Evolutionary conservation across 176 grass and related monocot species (phyloP).

Genomic region (Avena atlantica): DNA sequence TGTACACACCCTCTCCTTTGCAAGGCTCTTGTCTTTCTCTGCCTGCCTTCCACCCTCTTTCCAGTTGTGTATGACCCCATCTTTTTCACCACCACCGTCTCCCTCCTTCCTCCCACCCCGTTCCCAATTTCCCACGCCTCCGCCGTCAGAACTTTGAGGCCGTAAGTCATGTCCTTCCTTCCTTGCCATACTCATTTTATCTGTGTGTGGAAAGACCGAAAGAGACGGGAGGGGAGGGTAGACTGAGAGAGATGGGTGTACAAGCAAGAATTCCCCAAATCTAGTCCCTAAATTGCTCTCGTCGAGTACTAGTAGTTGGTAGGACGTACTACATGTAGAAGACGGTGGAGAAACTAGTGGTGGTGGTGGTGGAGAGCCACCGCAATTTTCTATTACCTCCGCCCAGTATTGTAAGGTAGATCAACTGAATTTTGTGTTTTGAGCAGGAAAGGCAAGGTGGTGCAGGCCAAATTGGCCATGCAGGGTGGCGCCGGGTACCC

Average conservation of each 20-base stretch:
- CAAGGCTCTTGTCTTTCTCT: constrained; percentile 53
- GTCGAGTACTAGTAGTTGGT: constrained; percentile 32
- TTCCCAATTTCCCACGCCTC: constrained; percentile 52
- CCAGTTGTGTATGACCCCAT: constrained; percentile 78
- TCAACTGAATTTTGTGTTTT: constrained; percentile 55
- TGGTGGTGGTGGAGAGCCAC: constrained; percentile 12
- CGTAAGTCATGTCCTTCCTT: constrained; percentile 43
- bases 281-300: constrained; percentile 46
- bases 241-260: constrained; percentile 40
- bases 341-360: background rate
- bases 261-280: constrained; percentile 75
- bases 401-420: constrained; percentile 32
- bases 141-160: constrained; percentile 40
- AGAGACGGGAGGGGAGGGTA: constrained; percentile 50
- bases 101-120: constrained; percentile 57
- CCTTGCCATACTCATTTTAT: constrained; percentile 41
- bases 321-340: background rate
- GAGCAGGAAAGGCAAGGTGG: constrained; percentile 22
- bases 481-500: constrained; percentile 44
- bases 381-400: constrained; percentile 40
- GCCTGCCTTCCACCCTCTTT: constrained; percentile 49
- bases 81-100: constrained; percentile 79
- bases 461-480: constrained; percentile 40
- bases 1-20: constrained; percentile 36
- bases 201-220: constrained; percentile 22